Evolutionary conservation across 2,329 filamentous ascomycete genomes (phyloP), one percentile per base, ranked within the genome.

Genomic region (Cryphonectria naterciae): DNA sequence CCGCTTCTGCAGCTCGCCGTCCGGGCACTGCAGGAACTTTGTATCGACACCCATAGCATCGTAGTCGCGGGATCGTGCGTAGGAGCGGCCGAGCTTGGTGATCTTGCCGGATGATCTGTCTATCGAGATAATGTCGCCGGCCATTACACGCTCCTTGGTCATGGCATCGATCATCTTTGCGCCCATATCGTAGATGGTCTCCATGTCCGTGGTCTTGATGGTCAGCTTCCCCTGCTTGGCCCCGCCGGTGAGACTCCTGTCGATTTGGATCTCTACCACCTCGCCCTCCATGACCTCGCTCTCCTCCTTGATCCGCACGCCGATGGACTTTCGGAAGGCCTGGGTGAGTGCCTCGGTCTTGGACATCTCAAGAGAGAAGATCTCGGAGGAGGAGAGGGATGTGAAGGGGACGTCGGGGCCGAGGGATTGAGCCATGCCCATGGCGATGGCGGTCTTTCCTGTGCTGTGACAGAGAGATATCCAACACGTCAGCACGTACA

Each of bases 161-260:
- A 99, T 98, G 75, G 94, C 94, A 80, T 99, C 96, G 75, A 99
- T 99, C 96, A 99, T 98, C 84, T 98, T 98, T 75, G 93, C 95
- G 75, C 96, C 96, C 95, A 99, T 98, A 78, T 99, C 96, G 84
- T 98, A 99, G 75, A 99, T 93, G 17, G 96, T 97, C 83, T 99
- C 96, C 96, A 99, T 99, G 81, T 99, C 96, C 71, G 95, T 98
- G 15, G 96, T 99, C 85, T 99, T 99, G 85, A 99, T 97, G 28
- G 96, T 99, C 74, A 99, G 91, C 83, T 99, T 99, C 78, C 96
- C 96, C 86, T 98, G 95, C 86, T 98, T 99, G 78, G 96, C 97
- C 75, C 93, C 93, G 65, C 96, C 96, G 19, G 96, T 98, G 68
- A 99, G 94, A 77, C 95, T 98, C 75, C 96, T 90, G 82, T 99